Base-by-base conservation (phyloP, 164 flowering plant genomes). In the Aristolochia californica region DNA sequence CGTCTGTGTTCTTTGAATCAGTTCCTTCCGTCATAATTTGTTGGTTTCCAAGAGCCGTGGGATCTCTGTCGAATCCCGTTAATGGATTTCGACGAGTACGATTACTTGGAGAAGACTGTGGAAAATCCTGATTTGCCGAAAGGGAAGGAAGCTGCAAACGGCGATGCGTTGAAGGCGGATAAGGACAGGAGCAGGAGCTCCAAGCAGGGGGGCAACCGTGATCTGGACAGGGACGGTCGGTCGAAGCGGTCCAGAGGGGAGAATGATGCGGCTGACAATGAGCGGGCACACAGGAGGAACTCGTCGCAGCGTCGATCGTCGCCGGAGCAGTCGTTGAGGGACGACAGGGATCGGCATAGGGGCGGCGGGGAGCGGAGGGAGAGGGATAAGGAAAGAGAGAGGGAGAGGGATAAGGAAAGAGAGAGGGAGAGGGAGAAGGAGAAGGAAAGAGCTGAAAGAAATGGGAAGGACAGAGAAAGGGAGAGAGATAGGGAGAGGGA, bases 71-170 rank as follows among this genome's bases (percentile, higher is more conserved):
- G 40, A 12, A 7, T 9, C 53, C 23, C 2, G 40, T 21, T 0
- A 10, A 87, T 88, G 96, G 98, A 88, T 18, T 91, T 91, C 75
- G 98, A 91, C 82, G 98, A 88, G 85, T 86, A 86, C 78, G 96
- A 86, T 55, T 91, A 91, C 56, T 68, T 91, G 55, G 98, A 91
- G 78, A 84, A 88, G 64, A 53, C 83, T 13, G 96, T 86, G 48
- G 95, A 86, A 64, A 87, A 81, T 25, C 68, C 72, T 47, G 70
- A 54, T 54, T 18, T 15, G 2, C n/a, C 34, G 8, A 30, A 23
- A 17, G 24, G 22, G 40, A 49, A 48, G 25, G 56, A 21, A 8
- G 10, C 26, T 30, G 45, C 45, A 10, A 34, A 14, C 38, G 62
- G 34, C 2, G 57, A 25, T 2, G 48, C 22, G 7, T 14, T 21